Evolutionary conservation across 2,329 filamentous ascomycete genomes (phyloP).

Genomic region (Nemania sp.): DNA sequence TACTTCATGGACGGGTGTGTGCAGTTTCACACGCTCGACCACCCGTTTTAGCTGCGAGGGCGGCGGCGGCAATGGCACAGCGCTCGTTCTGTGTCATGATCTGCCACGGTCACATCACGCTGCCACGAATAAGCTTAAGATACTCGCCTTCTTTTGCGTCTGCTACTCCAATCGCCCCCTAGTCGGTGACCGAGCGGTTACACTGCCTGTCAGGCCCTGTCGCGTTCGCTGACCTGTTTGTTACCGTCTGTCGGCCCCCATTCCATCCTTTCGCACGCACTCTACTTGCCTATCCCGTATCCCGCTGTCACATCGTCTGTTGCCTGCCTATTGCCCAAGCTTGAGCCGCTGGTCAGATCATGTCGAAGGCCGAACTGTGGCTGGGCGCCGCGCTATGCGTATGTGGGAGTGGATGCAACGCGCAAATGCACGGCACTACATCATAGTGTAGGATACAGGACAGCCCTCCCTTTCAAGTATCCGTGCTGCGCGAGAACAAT

Average conservation of each 20-base stretch:
- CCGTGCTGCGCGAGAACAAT: neutral
- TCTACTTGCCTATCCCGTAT: conserved; percentile 6
- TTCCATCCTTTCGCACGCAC: neutral
- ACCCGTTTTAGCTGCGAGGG: too few relatives aligned
- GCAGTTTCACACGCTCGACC: too few relatives aligned
- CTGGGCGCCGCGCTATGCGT: too few relatives aligned
- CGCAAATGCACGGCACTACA: too few relatives aligned
- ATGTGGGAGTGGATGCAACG: conserved; percentile 3
- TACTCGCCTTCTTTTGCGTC: neutral
- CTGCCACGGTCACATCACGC: neutral
- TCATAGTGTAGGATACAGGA: neutral
- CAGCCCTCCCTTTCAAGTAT: neutral
- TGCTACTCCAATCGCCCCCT: conserved; percentile 1
- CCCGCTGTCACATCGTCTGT: conserved; percentile 4
- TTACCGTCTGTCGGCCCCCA: conserved; percentile 9
- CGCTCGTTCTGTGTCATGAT: conserved; percentile 6
- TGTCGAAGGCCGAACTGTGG: too few relatives aligned
- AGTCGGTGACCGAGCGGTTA: conserved; percentile 29
- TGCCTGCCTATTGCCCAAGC: neutral
- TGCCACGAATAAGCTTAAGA: conserved; percentile 3
- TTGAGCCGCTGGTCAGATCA: conserved; percentile 17
- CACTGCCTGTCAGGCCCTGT: conserved; percentile 23
- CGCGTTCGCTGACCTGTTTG: conserved; percentile 18
- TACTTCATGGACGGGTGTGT: too few relatives aligned
- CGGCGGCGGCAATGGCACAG: too few relatives aligned